phyloP scores from a whole-genome alignment of 2,329 filamentous ascomycete species.

The Claviceps lovelessii region DNA sequence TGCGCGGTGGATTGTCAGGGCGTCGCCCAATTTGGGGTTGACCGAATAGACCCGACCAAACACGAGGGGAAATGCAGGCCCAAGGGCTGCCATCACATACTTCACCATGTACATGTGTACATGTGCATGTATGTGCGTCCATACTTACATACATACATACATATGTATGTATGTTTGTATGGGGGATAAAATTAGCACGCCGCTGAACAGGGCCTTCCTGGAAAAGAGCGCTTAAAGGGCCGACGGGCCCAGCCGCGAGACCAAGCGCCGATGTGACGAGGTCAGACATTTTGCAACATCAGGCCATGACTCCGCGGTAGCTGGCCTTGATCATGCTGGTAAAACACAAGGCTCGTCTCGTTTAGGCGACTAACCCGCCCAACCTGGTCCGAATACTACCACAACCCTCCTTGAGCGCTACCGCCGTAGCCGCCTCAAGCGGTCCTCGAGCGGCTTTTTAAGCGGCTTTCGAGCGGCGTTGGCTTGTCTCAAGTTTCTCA shows the following conservation, averaged over 20 bases:
- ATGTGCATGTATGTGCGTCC: background rate
- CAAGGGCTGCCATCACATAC: too few relatives aligned
- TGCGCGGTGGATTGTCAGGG: background rate
- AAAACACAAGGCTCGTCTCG: background rate
- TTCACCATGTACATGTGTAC: too few relatives aligned
- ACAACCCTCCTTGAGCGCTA: background rate
- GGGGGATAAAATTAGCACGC: background rate
- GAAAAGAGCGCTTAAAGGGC: background rate
- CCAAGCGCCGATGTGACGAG: background rate
- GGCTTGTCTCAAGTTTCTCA: too few relatives aligned
- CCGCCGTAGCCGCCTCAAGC: background rate
- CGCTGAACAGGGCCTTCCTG: background rate
- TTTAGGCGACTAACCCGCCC: background rate
- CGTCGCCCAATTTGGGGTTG: background rate
- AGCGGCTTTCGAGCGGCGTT: background rate
- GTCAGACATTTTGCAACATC: background rate
- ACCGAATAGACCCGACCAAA: background rate
- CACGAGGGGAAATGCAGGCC: background rate
- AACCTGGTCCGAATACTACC: background rate
- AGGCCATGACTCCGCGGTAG: background rate
- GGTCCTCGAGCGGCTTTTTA: background rate
- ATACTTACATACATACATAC: background rate
- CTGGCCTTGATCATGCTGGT: background rate
- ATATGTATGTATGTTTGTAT: background rate
- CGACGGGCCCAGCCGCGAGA: conserved; percentile 1